phyloP scores from a whole-genome alignment of 192 early-diverging fungal species.

The Entomortierella beljakovae region DNA sequence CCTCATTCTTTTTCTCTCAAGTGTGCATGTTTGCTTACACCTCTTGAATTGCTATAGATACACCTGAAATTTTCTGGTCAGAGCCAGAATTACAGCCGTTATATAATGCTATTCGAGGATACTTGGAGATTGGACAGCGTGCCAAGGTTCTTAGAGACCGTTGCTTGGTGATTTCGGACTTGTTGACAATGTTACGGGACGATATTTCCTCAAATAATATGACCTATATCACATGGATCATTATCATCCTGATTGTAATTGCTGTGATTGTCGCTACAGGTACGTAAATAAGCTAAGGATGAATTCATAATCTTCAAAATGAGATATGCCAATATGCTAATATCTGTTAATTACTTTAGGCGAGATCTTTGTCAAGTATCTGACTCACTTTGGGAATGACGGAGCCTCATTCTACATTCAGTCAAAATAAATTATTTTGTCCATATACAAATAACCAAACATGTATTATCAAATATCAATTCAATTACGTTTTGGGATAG shows the following conservation, averaged over 20 bases:
- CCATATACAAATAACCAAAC: too few relatives aligned
- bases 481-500: too few relatives aligned
- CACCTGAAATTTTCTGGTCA: conserved; percentile 86
- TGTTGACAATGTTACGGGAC: conserved; percentile 71
- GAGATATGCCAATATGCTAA: background rate
- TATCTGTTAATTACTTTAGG: conserved; percentile 10
- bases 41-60: conserved; percentile 55
- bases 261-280: conserved; percentile 52
- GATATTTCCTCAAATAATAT: conserved; percentile 68
- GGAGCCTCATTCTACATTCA: background rate
- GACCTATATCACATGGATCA: conserved; percentile 69
- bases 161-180: conserved; percentile 67
- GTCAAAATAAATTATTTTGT: conserved; percentile 6
- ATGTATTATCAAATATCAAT: too few relatives aligned
- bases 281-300: background rate
- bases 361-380: conserved; percentile 54
- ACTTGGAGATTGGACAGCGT: conserved; percentile 75
- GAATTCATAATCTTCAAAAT: background rate
- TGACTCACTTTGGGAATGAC: conserved; percentile 42
- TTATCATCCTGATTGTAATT: conserved; percentile 71
- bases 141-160: conserved; percentile 70
- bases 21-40: background rate
- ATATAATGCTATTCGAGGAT: conserved; percentile 83
- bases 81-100: conserved; percentile 81
- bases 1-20: too few relatives aligned